Base-by-base conservation (phyloP, 2,329 filamentous ascomycete species). In the Ceratocystis huliohia region DNA sequence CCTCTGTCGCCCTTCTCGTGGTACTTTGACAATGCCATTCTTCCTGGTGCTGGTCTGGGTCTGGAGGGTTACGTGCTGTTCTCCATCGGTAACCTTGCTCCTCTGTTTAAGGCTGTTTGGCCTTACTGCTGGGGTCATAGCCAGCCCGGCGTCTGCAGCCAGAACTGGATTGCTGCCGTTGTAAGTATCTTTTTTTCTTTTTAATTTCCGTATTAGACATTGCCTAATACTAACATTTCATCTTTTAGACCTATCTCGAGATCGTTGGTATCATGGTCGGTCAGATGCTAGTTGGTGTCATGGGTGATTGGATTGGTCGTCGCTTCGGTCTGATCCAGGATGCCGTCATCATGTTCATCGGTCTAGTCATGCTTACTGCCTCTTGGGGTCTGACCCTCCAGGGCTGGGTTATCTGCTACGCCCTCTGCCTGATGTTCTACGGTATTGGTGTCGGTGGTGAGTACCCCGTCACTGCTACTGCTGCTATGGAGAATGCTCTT, bases 341-440 rank as follows among this genome's bases (percentile, higher is more conserved):
- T 77, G 93, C 93, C 56, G 70, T 76, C 69, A 92, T 97, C 80
- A 97, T 97, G 93, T 90, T 96, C 71, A 72, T 96, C 71, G 93
- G 93, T 79, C 82, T 97, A 22, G 73, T 96, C 72, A 94, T 96
- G 88, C 82, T 97, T 67, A 95, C 89, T 62, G 89, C 90, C 68
- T 88, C 88, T 28, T 97, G 93, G 93, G 93, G 92, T 69, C 77
- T 88, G 41, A 90, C 84, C 45, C 81, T 95, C 63, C 87, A 97
- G 73, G 92, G 92, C 72, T 97, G 93, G 93, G 89, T 97, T 67
- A 96, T 96, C 73, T 96, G 91, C 82, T 97, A 97, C 75, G 89
- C 88, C 69, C 96, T 89, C 88, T 90, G 90, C 48, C 83, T 97
- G 46, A 96, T 96, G 81, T 89, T 97, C 79, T 79, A 79, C 73